Evolutionary conservation across 1,139 yeast species (phyloP).

Genomic region (Kodamaea alishanica): DNA sequence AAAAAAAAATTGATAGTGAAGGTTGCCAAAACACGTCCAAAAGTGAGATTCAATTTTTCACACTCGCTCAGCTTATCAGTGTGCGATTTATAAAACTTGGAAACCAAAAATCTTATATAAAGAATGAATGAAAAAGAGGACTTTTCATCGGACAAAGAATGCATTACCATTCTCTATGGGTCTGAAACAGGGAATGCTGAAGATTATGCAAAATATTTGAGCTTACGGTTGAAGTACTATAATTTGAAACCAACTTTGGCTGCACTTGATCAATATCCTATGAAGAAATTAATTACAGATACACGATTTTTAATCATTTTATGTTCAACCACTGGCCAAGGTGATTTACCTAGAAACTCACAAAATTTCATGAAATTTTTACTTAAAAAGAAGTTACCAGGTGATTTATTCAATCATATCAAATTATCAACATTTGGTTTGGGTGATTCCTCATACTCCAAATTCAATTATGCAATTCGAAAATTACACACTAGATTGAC

Average conservation of each 20-base stretch:
- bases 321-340: conserved; percentile 94
- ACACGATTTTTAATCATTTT: conserved; percentile 56
- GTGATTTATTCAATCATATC: conserved; percentile 58
- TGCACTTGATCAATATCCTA: conserved; percentile 62
- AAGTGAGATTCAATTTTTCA: too few species aligned
- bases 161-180: conserved; percentile 72
- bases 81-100: too few species aligned
- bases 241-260: conserved; percentile 50
- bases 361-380: conserved; percentile 69
- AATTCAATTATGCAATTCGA: conserved; percentile 79
- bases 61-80: too few species aligned
- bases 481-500: conserved; percentile 73
- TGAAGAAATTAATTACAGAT: conserved; percentile 46
- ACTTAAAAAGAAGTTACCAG: conserved; percentile 64
- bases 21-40: too few species aligned
- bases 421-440: conserved; percentile 75
- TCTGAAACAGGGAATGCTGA: conserved; percentile 93
- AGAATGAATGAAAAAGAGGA: neutral
- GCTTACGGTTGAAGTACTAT: conserved; percentile 52
- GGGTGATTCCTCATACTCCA: conserved; percentile 92
- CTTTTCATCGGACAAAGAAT: neutral
- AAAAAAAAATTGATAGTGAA: neutral
- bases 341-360: conserved; percentile 83
- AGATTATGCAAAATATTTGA: conserved; percentile 72
- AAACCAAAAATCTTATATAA: too few species aligned